Conservation (phyloP, 345 rosid species). For the Brassica cretica region DNA sequence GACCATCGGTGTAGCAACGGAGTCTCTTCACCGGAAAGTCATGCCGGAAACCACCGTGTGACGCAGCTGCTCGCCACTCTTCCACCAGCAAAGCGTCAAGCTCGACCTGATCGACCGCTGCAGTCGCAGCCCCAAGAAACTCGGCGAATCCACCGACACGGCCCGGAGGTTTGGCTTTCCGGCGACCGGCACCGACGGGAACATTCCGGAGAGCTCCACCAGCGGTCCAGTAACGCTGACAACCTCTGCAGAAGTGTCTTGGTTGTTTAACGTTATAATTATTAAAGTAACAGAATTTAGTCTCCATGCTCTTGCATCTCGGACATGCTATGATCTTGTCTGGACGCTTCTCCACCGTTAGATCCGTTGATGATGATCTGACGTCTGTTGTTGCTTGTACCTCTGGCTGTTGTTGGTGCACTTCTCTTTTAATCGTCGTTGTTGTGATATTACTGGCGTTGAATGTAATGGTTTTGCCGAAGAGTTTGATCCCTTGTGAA, state of each 20-base stretch:
- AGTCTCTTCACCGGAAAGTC: conserved; percentile 63
- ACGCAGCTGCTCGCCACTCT: conserved; percentile 55
- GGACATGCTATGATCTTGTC: conserved; percentile 93
- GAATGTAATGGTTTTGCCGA: conserved; percentile 71
- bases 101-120: conserved; percentile 54
- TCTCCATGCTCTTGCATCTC: conserved; percentile 95
- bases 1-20: conserved; percentile 56
- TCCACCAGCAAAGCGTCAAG: conserved; percentile 57
- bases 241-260: conserved; percentile 89
- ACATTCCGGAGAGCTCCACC: conserved; percentile 97
- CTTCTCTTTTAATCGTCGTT: conserved; percentile 46
- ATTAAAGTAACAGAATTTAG: conserved; percentile 94
- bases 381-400: conserved; percentile 24
- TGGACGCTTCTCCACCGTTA: conserved; percentile 59
- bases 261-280: conserved; percentile 98
- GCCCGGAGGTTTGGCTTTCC: conserved; percentile 71
- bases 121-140: conserved; percentile 38
- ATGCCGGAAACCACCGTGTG: conserved; percentile 57
- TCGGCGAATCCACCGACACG: conserved; percentile 43
- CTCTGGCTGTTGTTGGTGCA: conserved; percentile 30
- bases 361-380: conserved; percentile 40
- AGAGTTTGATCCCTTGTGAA: conserved; percentile 77
- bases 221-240: conserved; percentile 98
- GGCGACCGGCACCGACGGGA: conserved; percentile 93
- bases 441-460: conserved; percentile 43